Evolutionary conservation across 768 basidiomycete genomes (phyloP).

Genomic region (Kwoniella dejecticola): DNA sequence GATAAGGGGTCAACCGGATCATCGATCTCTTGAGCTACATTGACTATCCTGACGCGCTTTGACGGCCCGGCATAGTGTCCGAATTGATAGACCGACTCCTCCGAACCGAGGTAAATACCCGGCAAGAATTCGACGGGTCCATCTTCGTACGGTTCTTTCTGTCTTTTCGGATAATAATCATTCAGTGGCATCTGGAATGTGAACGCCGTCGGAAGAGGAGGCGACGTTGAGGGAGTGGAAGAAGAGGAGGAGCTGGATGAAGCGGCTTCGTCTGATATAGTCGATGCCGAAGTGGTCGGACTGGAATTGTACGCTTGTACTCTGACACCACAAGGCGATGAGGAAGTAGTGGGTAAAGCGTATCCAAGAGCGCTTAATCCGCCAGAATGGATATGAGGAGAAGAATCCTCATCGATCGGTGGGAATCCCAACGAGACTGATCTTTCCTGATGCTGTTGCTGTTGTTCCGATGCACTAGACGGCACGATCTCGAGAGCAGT

Average conservation of each 20-base stretch:
- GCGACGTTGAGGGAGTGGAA: conserved; percentile 27
- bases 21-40: conserved; percentile 54
- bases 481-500: conserved; percentile 3
- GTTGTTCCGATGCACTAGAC: too few species aligned
- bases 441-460: not conserved
- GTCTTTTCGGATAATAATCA: not conserved
- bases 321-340: not conserved
- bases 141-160: conserved; percentile 39
- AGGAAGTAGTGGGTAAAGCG: conserved; percentile 11
- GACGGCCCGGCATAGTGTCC: conserved; percentile 20
- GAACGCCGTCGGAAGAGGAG: conserved; percentile 22
- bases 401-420: not conserved
- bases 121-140: conserved; percentile 52
- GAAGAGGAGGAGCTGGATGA: conserved; percentile 22
- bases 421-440: not conserved
- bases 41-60: conserved; percentile 40
- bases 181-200: conserved; percentile 13
- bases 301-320: conserved; percentile 5
- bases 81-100: conserved; percentile 40
- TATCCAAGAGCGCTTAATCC: conserved; percentile 7
- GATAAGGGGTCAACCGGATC: conserved; percentile 35
- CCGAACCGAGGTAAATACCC: conserved; percentile 50
- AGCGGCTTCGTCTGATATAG: conserved; percentile 6
- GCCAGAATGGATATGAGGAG: not conserved
- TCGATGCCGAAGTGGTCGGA: conserved; percentile 25